Conservation (phyloP, 768 basidiomycete genomes). For the Amanita exitialis region DNA sequence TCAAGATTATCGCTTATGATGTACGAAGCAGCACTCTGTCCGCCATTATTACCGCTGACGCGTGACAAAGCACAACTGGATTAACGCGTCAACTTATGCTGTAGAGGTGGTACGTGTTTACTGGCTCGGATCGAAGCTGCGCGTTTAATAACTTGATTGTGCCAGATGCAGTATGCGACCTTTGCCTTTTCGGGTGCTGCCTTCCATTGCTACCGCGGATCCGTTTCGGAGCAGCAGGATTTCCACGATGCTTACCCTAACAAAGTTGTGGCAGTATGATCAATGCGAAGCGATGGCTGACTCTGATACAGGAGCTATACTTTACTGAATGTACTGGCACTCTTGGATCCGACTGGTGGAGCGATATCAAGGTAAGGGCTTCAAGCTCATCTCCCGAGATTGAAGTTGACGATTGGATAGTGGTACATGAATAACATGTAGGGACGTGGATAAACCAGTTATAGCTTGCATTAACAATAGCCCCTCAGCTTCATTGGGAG, state of each 20-base stretch:
- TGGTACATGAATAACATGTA: constrained; percentile 67
- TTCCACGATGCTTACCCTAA: constrained; percentile 47
- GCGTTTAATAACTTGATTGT: neutral
- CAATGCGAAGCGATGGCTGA: neutral
- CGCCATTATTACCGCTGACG: neutral
- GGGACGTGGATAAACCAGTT: neutral
- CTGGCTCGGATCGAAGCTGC: too few relatives aligned
- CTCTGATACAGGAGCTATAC: constrained; percentile 28
- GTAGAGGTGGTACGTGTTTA: constrained; percentile 25
- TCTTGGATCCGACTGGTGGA: constrained; percentile 68
- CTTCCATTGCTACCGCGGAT: constrained; percentile 66
- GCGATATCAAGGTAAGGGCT: constrained; percentile 54
- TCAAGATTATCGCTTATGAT: constrained; percentile 47
- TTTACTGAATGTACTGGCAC: constrained; percentile 61
- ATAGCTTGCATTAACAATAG: neutral
- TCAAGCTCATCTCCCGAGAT: neutral
- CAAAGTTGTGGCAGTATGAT: constrained; percentile 27
- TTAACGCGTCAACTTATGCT: constrained; percentile 52
- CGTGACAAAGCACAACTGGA: constrained; percentile 53
- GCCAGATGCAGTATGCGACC: constrained; percentile 42
- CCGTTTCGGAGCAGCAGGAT: constrained; percentile 37
- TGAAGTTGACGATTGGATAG: constrained; percentile 17
- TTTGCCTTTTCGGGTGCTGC: constrained; percentile 53
- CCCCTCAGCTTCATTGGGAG: constrained; percentile 5
- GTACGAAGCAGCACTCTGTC: neutral